Evolutionary conservation across 73 alveolate species (phyloP), one percentile per base, ranked within the genome.

Genomic region (Paramecium primaurelia): DNA sequence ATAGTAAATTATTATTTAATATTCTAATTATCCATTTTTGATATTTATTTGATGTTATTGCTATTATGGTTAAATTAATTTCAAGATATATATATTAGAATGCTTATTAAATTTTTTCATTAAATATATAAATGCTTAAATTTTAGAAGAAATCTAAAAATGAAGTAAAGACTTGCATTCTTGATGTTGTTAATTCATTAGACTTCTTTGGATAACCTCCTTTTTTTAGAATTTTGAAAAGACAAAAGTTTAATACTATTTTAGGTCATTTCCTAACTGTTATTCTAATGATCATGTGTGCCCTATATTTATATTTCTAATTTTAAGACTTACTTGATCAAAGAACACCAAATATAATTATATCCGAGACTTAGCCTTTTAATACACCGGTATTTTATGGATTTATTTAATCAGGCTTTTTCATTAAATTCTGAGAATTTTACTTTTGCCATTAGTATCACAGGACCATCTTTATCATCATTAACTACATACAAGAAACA

Each of bases 171-270:
- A 18, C 69, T 18, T 54, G 69, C 36, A 1, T 54, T 54, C 30
- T 54, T 1, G 32, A 18, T 18, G n/a, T 54, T n/a, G 32, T 54
- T n/a, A 54, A 54, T 54, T 54, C 69, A 54, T 64, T 64, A 11
- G 84, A 64, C 30, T 34, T 64, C 51, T 64, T 64, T 64, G 84
- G 84, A 8, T 64, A 32, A 64, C 84, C 84, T 12, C 84, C 84
- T 64, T 34, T 32, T 28, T 64, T 64, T 64, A 64, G 84, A 64
- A 64, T 64, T 32, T 28, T 64, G 28, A 64, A 64, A 64, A 64
- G 28, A 34, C 22, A 64, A 64, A 64, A 64, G 26, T 64, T 64
- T 28, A 64, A 64, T 28, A 64, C 84, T 3, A 28, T 32, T 34
- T 64, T 64, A 14, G 84, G 84, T 3, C 47, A 32, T 12, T 34